Percentiles rank a stretch among this genome's conserved stretches.
phyloP scores from a whole-genome alignment of 192 early-diverging fungal genomes.

The Tieghemiomyces parasiticus region DNA sequence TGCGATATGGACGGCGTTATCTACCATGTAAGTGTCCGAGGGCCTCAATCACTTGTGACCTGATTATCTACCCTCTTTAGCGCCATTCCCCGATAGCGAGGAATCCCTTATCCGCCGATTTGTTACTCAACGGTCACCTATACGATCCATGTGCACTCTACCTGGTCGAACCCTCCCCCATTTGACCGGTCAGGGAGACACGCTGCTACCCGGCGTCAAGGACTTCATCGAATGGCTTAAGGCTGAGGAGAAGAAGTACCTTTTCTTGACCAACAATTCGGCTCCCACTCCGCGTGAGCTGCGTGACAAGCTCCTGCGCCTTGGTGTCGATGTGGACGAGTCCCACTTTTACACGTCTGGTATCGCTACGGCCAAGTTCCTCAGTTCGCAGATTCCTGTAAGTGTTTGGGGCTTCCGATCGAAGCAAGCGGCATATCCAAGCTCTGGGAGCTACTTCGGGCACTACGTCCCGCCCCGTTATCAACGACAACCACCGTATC shows the following conservation, averaged over 20 bases:
- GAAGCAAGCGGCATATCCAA: no score
- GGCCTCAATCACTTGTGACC: no score
- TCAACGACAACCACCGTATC: no score
- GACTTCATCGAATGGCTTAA: slow-evolving; percentile 38
- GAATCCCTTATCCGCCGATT: no score
- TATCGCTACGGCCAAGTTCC: slow-evolving; percentile 38
- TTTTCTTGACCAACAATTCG: slow-evolving; percentile 50
- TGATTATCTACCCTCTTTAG: no score
- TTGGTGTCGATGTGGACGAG: slow-evolving; percentile 33
- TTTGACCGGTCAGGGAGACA: slow-evolving; percentile 23
- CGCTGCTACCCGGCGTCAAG: slow-evolving; percentile 34
- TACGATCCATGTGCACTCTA: no score
- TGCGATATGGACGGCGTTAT: slow-evolving; percentile 50
- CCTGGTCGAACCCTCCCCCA: no score
- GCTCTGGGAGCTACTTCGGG: no score
- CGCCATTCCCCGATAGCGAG: no score
- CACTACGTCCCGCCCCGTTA: no score
- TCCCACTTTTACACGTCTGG: slow-evolving; percentile 42
- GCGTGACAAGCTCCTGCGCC: slow-evolving; percentile 30
- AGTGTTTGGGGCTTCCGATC: no score
- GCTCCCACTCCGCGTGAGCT: slow-evolving; percentile 43
- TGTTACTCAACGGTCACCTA: no score
- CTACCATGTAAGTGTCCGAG: slow-evolving; percentile 31
- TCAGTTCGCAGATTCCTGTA: slow-evolving; percentile 32
- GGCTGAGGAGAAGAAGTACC: slow-evolving; percentile 34